phyloP scores from a whole-genome alignment of 1,284 basidiomycete species.

The Inonotus obliquus region DNA sequence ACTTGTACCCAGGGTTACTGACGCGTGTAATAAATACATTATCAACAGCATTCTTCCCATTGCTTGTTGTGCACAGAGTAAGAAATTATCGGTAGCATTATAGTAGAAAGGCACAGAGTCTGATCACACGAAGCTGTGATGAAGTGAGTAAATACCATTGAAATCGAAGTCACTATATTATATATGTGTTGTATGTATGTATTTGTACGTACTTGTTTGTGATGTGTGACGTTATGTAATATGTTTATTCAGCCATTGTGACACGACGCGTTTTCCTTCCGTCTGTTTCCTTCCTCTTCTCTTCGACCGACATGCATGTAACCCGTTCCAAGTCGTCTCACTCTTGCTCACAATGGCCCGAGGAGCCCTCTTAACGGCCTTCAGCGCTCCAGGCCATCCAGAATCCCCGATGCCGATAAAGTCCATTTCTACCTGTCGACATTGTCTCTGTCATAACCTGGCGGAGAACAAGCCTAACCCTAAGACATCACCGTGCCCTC shows the following conservation, averaged over 20 bases:
- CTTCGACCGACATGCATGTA: neutral
- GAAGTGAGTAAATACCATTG: too few species aligned
- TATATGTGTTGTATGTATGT: neutral
- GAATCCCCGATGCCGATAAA: neutral
- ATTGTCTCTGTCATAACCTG: neutral
- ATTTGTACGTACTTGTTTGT: neutral
- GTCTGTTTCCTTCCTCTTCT: neutral
- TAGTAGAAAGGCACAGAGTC: too few species aligned
- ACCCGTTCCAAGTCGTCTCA: neutral
- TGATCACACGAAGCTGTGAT: too few species aligned
- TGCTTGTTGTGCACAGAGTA: too few species aligned
- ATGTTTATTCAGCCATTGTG: neutral
- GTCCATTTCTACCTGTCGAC: slow-evolving; percentile 2
- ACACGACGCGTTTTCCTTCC: neutral
- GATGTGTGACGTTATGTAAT: neutral
- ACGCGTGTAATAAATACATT: too few species aligned
- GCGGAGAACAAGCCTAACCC: slow-evolving; percentile 15
- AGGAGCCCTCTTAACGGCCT: slow-evolving; percentile 10
- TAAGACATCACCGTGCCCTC: slow-evolving; percentile 2
- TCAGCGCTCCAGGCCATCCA: slow-evolving; percentile 14
- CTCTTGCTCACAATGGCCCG: neutral
- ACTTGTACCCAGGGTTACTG: too few species aligned
- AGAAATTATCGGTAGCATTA: too few species aligned
- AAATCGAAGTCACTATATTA: too few species aligned
- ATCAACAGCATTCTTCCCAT: too few species aligned